Evolutionary conservation across 2,329 filamentous ascomycete species (phyloP).

Genomic region (Beauveria rudraprayagi): DNA sequence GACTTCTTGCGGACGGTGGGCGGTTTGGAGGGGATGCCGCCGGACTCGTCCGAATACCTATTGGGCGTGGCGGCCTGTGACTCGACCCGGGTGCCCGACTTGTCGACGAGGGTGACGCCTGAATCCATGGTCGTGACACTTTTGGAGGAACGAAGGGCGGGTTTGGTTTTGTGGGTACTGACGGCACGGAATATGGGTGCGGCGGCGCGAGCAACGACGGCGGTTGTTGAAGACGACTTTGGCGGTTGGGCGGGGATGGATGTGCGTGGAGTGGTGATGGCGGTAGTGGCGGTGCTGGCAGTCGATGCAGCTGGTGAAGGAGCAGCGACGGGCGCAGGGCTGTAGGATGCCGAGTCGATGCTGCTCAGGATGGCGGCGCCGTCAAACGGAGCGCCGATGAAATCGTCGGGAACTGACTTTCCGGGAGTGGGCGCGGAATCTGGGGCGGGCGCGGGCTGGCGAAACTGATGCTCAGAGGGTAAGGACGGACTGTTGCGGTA

Average conservation of each 20-base stretch:
- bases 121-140: conserved; percentile 38
- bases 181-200: conserved; percentile 42
- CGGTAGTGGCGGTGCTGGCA: conserved; percentile 19
- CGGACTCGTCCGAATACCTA: conserved; percentile 68
- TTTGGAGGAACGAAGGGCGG: conserved; percentile 52
- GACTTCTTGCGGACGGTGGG: conserved; percentile 71
- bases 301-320: conserved; percentile 19
- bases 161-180: conserved; percentile 36
- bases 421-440: conserved; percentile 16
- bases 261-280: conserved; percentile 16
- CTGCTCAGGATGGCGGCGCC: conserved; percentile 52
- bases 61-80: conserved; percentile 42
- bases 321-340: not conserved
- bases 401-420: conserved; percentile 42
- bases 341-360: conserved; percentile 42
- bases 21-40: conserved; percentile 50
- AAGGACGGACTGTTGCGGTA: conserved; percentile 13
- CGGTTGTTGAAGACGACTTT: conserved; percentile 22
- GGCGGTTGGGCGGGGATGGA: conserved; percentile 22
- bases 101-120: conserved; percentile 20
- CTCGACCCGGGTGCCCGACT: conserved; percentile 25
- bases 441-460: conserved; percentile 14
- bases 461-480: conserved; percentile 21
- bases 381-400: conserved; percentile 60
- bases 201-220: conserved; percentile 31